These are phyloP conservation scores for Dioszegia aurantiaca DNA, from an alignment of 768 basidiomycete genomes.

Conservation along the genomic window DNA sequence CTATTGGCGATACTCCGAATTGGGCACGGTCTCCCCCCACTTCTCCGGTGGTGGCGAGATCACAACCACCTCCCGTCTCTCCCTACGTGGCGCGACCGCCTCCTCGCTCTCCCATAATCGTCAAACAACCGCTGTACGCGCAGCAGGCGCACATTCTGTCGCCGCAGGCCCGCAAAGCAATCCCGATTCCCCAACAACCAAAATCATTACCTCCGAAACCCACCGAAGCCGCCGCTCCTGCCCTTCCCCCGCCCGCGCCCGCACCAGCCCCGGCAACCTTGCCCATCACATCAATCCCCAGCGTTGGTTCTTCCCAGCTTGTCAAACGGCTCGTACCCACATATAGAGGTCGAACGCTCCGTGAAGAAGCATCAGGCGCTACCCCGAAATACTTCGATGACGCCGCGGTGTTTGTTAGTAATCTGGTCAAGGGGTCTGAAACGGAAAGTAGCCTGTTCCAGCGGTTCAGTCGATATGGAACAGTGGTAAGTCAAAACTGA, in stretches of 20 bases:
- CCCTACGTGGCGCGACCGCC: background rate
- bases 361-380: conserved; percentile 13
- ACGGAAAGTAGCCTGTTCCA: conserved; percentile 19
- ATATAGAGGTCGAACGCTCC: conserved; percentile 28
- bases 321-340: conserved; percentile 16
- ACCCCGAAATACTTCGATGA: conserved; percentile 26
- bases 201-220: background rate
- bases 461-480: conserved; percentile 31
- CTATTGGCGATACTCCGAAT: background rate
- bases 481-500: conserved; percentile 20
- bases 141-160: too few relatives aligned
- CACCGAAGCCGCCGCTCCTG: background rate
- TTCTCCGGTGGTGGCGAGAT: background rate
- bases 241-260: background rate
- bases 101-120: too few relatives aligned
- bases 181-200: background rate
- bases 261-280: background rate
- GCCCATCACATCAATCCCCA: background rate
- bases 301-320: background rate
- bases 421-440: conserved; percentile 29
- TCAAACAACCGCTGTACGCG: too few relatives aligned
- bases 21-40: background rate
- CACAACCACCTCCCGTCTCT: conserved; percentile 1
- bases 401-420: conserved; percentile 29
- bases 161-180: too few relatives aligned